phyloP scores from a whole-genome alignment of 345 rosid species.

The Bretschneidera sinensis region DNA sequence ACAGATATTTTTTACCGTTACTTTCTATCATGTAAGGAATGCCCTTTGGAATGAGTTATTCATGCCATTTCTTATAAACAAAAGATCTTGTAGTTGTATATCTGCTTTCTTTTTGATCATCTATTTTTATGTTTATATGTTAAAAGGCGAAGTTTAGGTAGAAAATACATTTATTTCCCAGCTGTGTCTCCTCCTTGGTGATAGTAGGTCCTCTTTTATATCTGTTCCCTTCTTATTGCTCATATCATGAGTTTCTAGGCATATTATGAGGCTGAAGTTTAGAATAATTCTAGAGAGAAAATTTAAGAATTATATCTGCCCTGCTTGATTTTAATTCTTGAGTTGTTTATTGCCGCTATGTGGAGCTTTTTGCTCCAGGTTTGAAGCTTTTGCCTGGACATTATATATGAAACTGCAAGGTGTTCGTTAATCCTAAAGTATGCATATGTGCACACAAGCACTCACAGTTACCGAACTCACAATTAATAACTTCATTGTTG shows the following conservation, averaged over 20 bases:
- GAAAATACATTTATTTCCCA: neutral
- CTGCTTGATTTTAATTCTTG: too few species aligned
- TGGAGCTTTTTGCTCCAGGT: too few species aligned
- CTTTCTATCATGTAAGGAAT: too few species aligned
- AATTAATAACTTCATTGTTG: conserved; percentile 1
- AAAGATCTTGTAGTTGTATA: neutral
- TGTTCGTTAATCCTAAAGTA: neutral
- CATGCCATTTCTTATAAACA: too few species aligned
- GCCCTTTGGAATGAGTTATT: too few species aligned
- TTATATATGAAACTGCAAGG: neutral
- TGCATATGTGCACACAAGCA: neutral
- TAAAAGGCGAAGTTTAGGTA: neutral
- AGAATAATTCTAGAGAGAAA: too few species aligned
- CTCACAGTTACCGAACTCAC: too few species aligned
- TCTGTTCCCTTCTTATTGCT: neutral
- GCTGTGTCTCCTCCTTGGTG: neutral
- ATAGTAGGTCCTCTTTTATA: neutral
- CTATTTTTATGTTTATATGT: neutral
- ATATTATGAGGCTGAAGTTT: neutral
- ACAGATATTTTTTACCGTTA: too few species aligned
- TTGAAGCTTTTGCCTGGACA: too few species aligned
- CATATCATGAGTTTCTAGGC: neutral
- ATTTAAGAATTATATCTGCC: too few species aligned
- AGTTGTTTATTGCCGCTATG: too few species aligned
- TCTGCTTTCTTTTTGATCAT: neutral